phyloP scores from a whole-genome alignment of 2,329 filamentous ascomycete species.

The Cercospora sp. region DNA sequence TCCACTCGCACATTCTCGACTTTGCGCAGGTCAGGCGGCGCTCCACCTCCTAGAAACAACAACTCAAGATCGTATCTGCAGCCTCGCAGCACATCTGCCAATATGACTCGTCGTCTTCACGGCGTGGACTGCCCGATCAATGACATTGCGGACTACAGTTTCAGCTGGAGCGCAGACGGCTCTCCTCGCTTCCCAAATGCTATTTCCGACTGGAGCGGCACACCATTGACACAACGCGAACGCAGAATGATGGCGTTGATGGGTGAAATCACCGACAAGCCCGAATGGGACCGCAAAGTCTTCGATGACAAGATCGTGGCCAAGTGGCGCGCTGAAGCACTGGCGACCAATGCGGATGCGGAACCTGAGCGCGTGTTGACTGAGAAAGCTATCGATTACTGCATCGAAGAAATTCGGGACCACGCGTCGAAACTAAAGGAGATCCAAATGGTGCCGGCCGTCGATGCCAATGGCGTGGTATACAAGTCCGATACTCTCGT shows the following conservation, averaged over 20 bases:
- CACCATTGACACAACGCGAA: slow-evolving; percentile 29
- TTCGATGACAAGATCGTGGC: slow-evolving; percentile 33
- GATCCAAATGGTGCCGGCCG: slow-evolving; percentile 45
- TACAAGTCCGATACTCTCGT: slow-evolving; percentile 57
- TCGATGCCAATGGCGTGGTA: slow-evolving; percentile 50
- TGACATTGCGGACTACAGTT: slow-evolving; percentile 12
- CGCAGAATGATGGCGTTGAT: slow-evolving; percentile 36
- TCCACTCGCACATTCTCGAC: background rate
- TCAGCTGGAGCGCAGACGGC: background rate
- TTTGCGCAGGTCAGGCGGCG: background rate
- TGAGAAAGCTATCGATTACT: slow-evolving; percentile 34
- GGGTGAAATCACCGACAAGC: slow-evolving; percentile 36
- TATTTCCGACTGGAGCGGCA: slow-evolving; percentile 25
- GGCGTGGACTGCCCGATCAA: slow-evolving; percentile 18
- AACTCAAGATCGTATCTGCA: background rate
- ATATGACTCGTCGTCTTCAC: slow-evolving; percentile 7
- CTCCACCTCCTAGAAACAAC: background rate
- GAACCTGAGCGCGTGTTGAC: slow-evolving; percentile 20
- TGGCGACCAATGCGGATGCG: slow-evolving; percentile 5
- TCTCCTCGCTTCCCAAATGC: slow-evolving; percentile 27
- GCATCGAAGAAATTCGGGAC: slow-evolving; percentile 42
- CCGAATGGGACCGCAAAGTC: slow-evolving; percentile 35
- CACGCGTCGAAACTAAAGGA: slow-evolving; percentile 52
- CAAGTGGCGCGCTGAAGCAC: slow-evolving; percentile 33
- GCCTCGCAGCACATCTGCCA: background rate